Evolutionary conservation across 768 basidiomycete species (phyloP), one percentile per base, ranked within the genome.

Genomic region (Phanerodontia chrysosporium): DNA sequence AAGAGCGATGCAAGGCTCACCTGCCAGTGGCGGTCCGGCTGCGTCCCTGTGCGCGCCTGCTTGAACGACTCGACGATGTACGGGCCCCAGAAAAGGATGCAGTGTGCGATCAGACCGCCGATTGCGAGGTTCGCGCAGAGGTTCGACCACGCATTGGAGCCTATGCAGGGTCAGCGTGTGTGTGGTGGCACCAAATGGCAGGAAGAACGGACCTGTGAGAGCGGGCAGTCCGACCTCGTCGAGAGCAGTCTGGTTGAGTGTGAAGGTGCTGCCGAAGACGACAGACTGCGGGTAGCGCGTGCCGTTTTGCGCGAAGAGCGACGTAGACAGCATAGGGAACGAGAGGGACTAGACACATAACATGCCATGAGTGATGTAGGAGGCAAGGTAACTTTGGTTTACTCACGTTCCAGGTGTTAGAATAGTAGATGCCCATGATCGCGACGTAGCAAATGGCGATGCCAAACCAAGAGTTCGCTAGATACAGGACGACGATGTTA

Each of bases 371-470:
- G 2, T 14, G 32, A 35, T 14, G 39, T 14, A 45, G 8, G 21
- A 75, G 69, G 4, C 81, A 80, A 81, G 83, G 54, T 2, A n/a
- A 62, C 65, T 64, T 65, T n/a, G n/a, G n/a, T n/a, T n/a, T n/a
- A n/a, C n/a, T n/a, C n/a, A 81, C 84, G 61, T 80, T 78, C 83
- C 84, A 87, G 6, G 75, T 71, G 64, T 87, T 81, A n/a, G 79
- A 76, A 62, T 85, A 86, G 69, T 84, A 87, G 44, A 87, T 81
- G 2, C 56, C 81, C 71, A 80, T 75, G 44, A 85, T 75, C 0
- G 73, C 74, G 39, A 80, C 65, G 64, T 85, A 86, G 63, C 81
- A 84, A 46, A 86, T 66, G 14, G 66, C 62, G 58, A 73, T 76
- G 4, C 85, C 85, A 29, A 83, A 63, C 82, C 83, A 84, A 0